Base-by-base conservation (phyloP, 176 grass and related monocot genomes). In the Oryza coarctata region DNA sequence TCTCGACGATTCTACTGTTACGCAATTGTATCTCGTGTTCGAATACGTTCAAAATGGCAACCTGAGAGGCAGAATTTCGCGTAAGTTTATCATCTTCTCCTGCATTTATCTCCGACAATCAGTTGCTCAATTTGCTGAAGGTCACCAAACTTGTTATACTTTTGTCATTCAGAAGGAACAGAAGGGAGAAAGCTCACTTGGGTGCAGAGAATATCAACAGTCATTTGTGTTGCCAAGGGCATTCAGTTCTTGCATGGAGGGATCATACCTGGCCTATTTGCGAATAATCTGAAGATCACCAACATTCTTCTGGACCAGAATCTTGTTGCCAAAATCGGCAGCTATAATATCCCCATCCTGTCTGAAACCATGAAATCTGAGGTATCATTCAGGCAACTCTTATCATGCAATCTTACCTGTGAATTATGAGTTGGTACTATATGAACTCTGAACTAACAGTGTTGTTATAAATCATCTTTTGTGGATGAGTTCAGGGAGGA, bases 201-300 rank as follows among this genome's bases (percentile, higher is more conserved):
- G 92, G 80, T 85, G 31, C 92, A 93, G 83, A 98, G 92, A 76
- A 93, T 91, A n/a, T 79, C 74, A 57, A 65, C 90, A 22, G 72
- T 78, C 4, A 94, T 93, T 40, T 88, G 88, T 7, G 82, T 94
- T 61, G 92, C 95, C 12, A 98, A 89, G 79, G 95, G 95, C 75
- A 91, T 98, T 13, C 92, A 94, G 82, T 94, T 97, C 75, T 88
- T 97, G 81, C 95, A 97, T 78, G 91, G 76, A 44, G 95, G 89
- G 12, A 89, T 89, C 74, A 91, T 94, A 63, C 95, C 95, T 47
- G 95, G 95, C 0, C 81, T 98, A 6, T 91, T 93, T 70, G 90
- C 82, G 4, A 98, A 98, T 83, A 93, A 94, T 80, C 57, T 98
- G 72, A 88, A 90, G 79, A 94, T 98, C 73, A 91, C 81, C 31